These are phyloP conservation scores for Pyracantha coccinea DNA, from an alignment of 331 rosid genomes.

Conservation along the genomic window DNA sequence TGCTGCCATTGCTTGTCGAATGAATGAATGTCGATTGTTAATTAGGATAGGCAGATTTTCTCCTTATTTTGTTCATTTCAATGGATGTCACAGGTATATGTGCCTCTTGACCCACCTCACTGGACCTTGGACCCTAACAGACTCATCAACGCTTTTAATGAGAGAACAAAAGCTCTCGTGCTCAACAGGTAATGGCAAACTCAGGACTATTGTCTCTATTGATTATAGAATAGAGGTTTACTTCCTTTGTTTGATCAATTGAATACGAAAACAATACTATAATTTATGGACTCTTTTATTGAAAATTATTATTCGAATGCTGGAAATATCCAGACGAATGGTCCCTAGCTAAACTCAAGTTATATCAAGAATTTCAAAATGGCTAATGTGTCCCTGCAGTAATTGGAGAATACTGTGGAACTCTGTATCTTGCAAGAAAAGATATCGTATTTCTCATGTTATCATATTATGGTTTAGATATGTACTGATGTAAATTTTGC, in stretches of 20 bases:
- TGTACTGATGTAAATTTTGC: constrained; percentile 26
- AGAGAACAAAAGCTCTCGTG: constrained; percentile 72
- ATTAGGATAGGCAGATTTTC: neutral
- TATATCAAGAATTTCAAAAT: too few species aligned
- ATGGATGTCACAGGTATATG: constrained; percentile 44
- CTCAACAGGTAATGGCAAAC: constrained; percentile 57
- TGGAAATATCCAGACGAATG: too few species aligned
- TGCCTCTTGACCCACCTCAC: constrained; percentile 70
- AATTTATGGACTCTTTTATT: too few species aligned
- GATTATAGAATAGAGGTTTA: too few species aligned
- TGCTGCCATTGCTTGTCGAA: neutral
- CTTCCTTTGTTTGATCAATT: too few species aligned
- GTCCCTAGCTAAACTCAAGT: too few species aligned
- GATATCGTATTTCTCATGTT: neutral
- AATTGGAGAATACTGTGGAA: too few species aligned
- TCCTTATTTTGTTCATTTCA: neutral
- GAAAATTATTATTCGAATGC: too few species aligned
- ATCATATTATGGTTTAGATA: neutral
- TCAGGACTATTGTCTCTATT: too few species aligned
- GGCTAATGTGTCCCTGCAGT: too few species aligned
- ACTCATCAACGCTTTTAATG: constrained; percentile 44
- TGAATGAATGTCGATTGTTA: too few species aligned
- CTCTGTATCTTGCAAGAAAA: neutral
- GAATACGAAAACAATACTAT: too few species aligned
- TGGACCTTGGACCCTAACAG: constrained; percentile 67